Evolutionary conservation across 202 grass and related monocot species (phyloP).

Genomic region (Eragrostis tef): DNA sequence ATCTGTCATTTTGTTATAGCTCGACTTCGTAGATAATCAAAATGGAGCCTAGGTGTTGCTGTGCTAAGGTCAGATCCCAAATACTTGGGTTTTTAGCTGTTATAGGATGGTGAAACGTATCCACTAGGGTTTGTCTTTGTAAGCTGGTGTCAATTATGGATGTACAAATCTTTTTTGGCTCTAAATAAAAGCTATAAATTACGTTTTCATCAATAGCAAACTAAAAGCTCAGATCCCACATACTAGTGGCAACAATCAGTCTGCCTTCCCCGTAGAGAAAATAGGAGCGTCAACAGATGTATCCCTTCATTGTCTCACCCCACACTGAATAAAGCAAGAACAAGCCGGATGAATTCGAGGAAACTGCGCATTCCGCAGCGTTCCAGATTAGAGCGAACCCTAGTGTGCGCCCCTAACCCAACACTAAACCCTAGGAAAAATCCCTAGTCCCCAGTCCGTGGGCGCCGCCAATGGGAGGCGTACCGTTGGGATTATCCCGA

Average conservation of each 20-base stretch:
- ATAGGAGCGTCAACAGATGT: not conserved
- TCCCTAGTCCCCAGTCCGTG: not conserved
- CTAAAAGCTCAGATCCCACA: not conserved
- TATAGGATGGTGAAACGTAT: not conserved
- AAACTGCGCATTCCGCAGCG: not conserved
- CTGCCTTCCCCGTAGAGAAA: not conserved
- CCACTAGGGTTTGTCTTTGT: not conserved
- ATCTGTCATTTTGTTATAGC: not conserved
- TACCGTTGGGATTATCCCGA: not conserved
- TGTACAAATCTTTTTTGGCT: not conserved
- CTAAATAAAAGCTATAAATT: not conserved
- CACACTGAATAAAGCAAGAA: not conserved
- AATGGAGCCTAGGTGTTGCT: not conserved
- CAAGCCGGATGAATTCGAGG: not conserved
- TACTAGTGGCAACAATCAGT: not conserved
- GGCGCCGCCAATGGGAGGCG: not conserved
- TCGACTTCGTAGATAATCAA: not conserved
- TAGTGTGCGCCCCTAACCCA: slow-evolving; percentile 10
- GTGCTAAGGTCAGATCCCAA: slow-evolving; percentile 10
- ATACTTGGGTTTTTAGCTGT: not conserved
- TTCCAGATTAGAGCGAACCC: slow-evolving; percentile 33
- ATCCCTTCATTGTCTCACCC: not conserved
- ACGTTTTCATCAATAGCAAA: not conserved
- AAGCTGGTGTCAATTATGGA: not conserved
- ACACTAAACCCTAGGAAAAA: slow-evolving; percentile 27